Base-by-base conservation (phyloP, 208 protist genomes). In the Sergeia podlipaevii region DNA sequence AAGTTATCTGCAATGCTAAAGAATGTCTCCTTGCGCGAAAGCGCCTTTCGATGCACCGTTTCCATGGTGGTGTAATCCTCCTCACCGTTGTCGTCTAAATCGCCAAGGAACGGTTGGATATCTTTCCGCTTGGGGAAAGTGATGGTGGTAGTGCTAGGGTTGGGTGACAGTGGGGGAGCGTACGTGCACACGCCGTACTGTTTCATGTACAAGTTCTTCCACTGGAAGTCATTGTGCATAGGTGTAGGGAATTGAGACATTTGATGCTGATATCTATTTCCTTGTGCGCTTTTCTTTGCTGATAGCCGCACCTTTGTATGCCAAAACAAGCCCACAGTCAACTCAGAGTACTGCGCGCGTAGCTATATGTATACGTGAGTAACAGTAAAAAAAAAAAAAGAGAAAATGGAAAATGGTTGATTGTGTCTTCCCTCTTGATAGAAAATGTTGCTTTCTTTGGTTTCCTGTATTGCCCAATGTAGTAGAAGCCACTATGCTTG, bases 171-270 rank as follows among this genome's bases (percentile, higher is more conserved):
- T 11, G 81, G 86, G 5, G 86, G 86, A 4, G 80, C 54, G 45
- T 93, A 93, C 21, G 80, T 84, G 65, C 79, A 85, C 33, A 62
- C 44, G 23, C 82, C 80, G 42, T 75, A 89, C 69, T 85, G 47
- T 29, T 77, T 78, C 29, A 83, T 27, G 56, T 93, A 93, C 11
- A 93, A 45, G 36, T 93, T 93, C 26, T 72, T 63, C 82, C 86
- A 93, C 46, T 93, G 86, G 43, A 85, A 93, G 50, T 88, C 86
- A 62, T 90, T 93, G 23, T 66, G 27, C 28, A 76, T 53, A 4
- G 80, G 77, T 15, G 65, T 55, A 15, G 43, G 51, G 39, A 89
- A 89, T 3, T 34, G 43, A n/a, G n/a, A n/a, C n/a, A n/a, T n/a
- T n/a, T n/a, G 42, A 48, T 13, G 28, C 21, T 43, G n/a, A n/a